Evolutionary conservation across 345 rosid genomes (phyloP), one percentile per base, ranked within the genome.

Genomic region (Heritiera littoralis): DNA sequence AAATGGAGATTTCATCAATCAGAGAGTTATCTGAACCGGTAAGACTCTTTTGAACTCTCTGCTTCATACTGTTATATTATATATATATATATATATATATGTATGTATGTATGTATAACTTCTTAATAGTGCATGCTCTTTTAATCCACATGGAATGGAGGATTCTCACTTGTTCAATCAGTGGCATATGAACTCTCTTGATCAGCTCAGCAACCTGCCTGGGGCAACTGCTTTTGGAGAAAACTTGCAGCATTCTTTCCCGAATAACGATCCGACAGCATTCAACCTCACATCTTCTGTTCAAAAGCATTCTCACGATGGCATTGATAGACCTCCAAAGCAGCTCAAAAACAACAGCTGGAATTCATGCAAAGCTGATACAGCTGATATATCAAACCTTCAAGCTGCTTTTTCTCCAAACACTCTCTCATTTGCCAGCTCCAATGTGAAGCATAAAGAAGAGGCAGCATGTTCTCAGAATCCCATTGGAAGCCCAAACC

Each of bases 1-100:
- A 52, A 65, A 87, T 85, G 90, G 90, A 90, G 81, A 82, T 86
- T 80, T 85, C 92, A 51, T 84, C 91, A 52, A 65, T 83, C 49
- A 76, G 83, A 79, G 88, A 80, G 72, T 54, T 83, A 18, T 55
- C 80, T 35, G 89, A 87, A 68, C 78, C 78, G 83, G 91, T 88
- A 83, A 82, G 86, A 12, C 28, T 30, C 55, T 74, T 11, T 67
- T 6, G 9, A 14, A n/a, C 43, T 9, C 43, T 59, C 55, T 61
- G 5, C 1, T 41, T 43, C 46, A 5, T n/a, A n/a, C 38, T 35
- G 3, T 35, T 35, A 35, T 35, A 35, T 35, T 35, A 35, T 35
- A 35, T 35, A 35, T 35, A 35, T 35, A 35, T 35, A 35, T 35
- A 35, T 35, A 35, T 35, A 35, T 35, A 35, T 35, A 35, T 35